Percentiles rank a stretch among this genome's conserved stretches.
Conservation (phyloP, 495 filamentous ascomycete species). For the Penicillium argentinense region DNA sequence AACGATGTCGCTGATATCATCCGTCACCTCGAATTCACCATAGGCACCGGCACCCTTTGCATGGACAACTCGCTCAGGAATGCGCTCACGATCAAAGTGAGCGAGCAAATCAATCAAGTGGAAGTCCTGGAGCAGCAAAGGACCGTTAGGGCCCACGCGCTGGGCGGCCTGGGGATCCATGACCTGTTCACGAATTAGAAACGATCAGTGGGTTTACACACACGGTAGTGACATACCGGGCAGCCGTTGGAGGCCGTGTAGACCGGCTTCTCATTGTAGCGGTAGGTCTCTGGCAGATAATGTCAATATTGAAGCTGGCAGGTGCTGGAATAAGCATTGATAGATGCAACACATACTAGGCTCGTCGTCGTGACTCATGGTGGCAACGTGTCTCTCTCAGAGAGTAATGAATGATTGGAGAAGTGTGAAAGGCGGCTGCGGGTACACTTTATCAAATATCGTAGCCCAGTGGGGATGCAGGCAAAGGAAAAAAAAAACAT, state of each 20-base stretch:
- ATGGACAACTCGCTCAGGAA: conserved; percentile 75
- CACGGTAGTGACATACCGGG: conserved; percentile 21
- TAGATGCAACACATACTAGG: conserved; percentile 32
- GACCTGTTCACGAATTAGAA: conserved; percentile 32
- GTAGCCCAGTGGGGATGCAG: background rate
- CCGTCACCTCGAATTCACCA: conserved; percentile 71
- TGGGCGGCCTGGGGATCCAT: conserved; percentile 58
- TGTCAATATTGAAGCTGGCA: background rate
- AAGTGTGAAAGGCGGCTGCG: no score
- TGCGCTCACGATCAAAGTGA: conserved; percentile 68
- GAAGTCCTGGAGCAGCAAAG: conserved; percentile 63
- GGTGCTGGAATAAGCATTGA: background rate
- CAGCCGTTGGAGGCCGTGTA: conserved; percentile 47
- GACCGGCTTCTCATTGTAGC: conserved; percentile 54
- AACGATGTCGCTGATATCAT: conserved; percentile 57
- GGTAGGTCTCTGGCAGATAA: conserved; percentile 38
- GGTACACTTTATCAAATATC: no score
- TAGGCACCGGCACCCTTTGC: conserved; percentile 80
- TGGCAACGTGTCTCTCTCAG: conserved; percentile 5
- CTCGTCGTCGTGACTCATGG: conserved; percentile 39
- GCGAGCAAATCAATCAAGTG: conserved; percentile 65
- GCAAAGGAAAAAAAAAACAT: conserved; percentile 2
- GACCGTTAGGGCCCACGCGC: conserved; percentile 62
- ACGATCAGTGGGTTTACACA: background rate
- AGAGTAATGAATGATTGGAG: background rate